phyloP scores from a whole-genome alignment of 352 stramenopile species.

The Globisporangium orthogonon region DNA sequence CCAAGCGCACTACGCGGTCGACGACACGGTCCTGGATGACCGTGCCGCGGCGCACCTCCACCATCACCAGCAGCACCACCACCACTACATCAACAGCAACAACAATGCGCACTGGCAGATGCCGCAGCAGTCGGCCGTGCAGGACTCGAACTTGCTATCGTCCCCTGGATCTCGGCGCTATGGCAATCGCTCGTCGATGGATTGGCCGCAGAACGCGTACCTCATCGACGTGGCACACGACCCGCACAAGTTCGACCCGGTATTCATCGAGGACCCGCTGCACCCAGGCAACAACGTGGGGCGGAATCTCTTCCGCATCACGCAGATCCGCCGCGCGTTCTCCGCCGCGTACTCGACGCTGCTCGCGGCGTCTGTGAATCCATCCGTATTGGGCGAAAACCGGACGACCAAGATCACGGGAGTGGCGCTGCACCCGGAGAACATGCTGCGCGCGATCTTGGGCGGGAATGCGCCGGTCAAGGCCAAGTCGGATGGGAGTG shows the following conservation, averaged over 20 bases:
- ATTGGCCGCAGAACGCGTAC: conserved; percentile 35
- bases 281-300: conserved; percentile 94
- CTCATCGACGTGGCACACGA: conserved; percentile 66
- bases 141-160: conserved; percentile 46
- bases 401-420: conserved; percentile 49
- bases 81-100: conserved; percentile 23
- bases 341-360: conserved; percentile 65
- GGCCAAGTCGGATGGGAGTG: conserved; percentile 29
- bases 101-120: conserved; percentile 63
- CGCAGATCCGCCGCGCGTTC: conserved; percentile 79
- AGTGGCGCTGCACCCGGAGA: conserved; percentile 70
- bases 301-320: conserved; percentile 94
- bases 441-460: conserved; percentile 70
- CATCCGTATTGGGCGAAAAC: conserved; percentile 47
- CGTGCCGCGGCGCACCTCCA: conserved; percentile 18
- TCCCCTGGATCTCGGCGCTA: conserved; percentile 57
- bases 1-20: conserved; percentile 38
- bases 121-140: conserved; percentile 32
- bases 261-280: conserved; percentile 95
- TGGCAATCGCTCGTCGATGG: conserved; percentile 61
- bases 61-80: conserved; percentile 3
- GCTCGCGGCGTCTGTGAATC: conserved; percentile 49
- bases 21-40: conserved; percentile 48
- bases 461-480: conserved; percentile 48
- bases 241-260: conserved; percentile 89